phyloP scores from a whole-genome alignment of 1,284 basidiomycete genomes.

The Fomitopsis schrenkii region DNA sequence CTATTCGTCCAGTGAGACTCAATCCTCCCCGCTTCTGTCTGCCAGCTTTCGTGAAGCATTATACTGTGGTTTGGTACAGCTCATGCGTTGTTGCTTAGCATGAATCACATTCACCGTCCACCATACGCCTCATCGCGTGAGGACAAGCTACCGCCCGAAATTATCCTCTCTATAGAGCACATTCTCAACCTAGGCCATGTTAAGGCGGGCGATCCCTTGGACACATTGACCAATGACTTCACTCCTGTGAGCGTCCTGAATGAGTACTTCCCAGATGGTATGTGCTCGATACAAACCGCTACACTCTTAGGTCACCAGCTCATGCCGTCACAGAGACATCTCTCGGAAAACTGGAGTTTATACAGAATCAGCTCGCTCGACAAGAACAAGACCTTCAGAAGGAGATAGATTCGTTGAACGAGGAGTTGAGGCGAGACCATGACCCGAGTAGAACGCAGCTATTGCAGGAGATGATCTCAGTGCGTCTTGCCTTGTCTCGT shows the following conservation, averaged over 20 bases:
- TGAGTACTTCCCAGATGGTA: slow-evolving; percentile 74
- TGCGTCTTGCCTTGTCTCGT: slow-evolving; percentile 30
- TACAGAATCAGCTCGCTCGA: slow-evolving; percentile 57
- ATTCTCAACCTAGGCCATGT: slow-evolving; percentile 52
- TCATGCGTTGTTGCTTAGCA: slow-evolving; percentile 9
- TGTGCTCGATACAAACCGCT: slow-evolving; percentile 19
- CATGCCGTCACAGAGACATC: slow-evolving; percentile 52
- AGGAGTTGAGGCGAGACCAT: slow-evolving; percentile 69
- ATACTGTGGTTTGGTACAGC: background rate
- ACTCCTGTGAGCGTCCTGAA: slow-evolving; percentile 60
- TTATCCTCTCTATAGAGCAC: slow-evolving; percentile 64
- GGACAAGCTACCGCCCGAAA: slow-evolving; percentile 59
- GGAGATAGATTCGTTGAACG: slow-evolving; percentile 70
- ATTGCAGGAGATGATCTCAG: slow-evolving; percentile 92
- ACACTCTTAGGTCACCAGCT: background rate
- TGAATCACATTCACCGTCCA: slow-evolving; percentile 7
- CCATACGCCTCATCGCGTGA: slow-evolving; percentile 19
- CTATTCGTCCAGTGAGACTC: no score
- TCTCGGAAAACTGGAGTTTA: slow-evolving; percentile 55
- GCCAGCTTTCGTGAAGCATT: no score
- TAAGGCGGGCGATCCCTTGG: slow-evolving; percentile 47
- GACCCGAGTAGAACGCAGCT: slow-evolving; percentile 82
- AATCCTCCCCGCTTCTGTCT: no score
- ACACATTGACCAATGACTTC: slow-evolving; percentile 56
- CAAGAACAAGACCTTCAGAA: slow-evolving; percentile 60